These are phyloP conservation scores for Rutstroemia sydowiana DNA, from an alignment of 2,329 filamentous ascomycete genomes.

Conservation along the genomic window DNA sequence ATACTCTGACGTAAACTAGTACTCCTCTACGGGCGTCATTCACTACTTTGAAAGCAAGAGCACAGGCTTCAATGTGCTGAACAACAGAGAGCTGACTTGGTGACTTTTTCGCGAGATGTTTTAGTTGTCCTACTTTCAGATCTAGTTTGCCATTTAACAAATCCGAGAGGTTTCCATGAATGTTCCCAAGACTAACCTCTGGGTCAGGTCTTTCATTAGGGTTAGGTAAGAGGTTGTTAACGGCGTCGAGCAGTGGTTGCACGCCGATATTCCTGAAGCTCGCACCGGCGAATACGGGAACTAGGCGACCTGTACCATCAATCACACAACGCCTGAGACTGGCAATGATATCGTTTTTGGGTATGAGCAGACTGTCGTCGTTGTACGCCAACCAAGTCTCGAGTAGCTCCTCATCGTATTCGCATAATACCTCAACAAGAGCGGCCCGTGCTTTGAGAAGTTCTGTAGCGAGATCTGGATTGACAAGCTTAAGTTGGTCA, in stretches of 20 bases:
- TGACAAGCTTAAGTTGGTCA: slow-evolving; percentile 42
- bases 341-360: slow-evolving; percentile 57
- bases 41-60: slow-evolving; percentile 85
- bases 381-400: slow-evolving; percentile 75
- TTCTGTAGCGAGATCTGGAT: slow-evolving; percentile 52
- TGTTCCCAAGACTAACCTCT: slow-evolving; percentile 60
- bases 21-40: slow-evolving; percentile 80
- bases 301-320: slow-evolving; percentile 60
- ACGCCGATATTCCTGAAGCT: slow-evolving; percentile 94
- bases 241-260: slow-evolving; percentile 80
- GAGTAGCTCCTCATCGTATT: slow-evolving; percentile 80
- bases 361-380: slow-evolving; percentile 62
- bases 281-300: slow-evolving; percentile 84
- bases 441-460: slow-evolving; percentile 67
- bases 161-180: slow-evolving; percentile 45
- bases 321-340: slow-evolving; percentile 69
- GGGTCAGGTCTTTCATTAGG: slow-evolving; percentile 74
- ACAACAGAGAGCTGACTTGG: slow-evolving; percentile 35
- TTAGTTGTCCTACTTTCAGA: slow-evolving; percentile 29
- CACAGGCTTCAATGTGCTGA: slow-evolving; percentile 53
- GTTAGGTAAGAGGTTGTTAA: slow-evolving; percentile 79
- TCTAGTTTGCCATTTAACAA: slow-evolving; percentile 40
- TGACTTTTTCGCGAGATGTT: slow-evolving; percentile 32
- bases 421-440: slow-evolving; percentile 76
- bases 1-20: slow-evolving; percentile 86